A percentile compares a stretch with the other conserved stretches of the same genome.
Conservation (phyloP, 2,329 filamentous ascomycete genomes). For the Fusarium compactum region DNA sequence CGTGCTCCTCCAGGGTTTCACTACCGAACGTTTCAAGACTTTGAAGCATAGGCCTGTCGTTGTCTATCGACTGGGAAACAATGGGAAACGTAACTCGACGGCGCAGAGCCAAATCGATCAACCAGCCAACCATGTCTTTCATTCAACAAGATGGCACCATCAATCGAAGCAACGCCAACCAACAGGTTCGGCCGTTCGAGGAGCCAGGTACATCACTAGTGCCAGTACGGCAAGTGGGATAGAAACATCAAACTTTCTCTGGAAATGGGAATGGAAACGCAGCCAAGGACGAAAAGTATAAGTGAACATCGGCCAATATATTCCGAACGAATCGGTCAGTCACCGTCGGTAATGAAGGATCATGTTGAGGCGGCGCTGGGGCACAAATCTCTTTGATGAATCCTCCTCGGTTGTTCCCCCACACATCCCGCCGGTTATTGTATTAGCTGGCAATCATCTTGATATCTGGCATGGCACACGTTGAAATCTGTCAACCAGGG, state of each 20-base stretch:
- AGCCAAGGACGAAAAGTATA: conserved; percentile 4
- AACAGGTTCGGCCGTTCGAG: background rate
- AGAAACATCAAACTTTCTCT: conserved; percentile 2
- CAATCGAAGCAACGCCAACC: background rate
- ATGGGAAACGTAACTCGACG: background rate
- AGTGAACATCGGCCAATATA: conserved; percentile 7
- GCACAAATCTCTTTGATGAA: conserved; percentile 6
- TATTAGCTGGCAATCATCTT: conserved; percentile 15
- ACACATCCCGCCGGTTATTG: conserved; percentile 29
- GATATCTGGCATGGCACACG: conserved; percentile 12
- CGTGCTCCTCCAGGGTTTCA: conserved; percentile 36
- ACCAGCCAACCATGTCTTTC: conserved; percentile 6
- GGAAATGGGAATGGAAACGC: background rate
- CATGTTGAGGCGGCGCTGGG: conserved; percentile 19
- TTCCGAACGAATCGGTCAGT: conserved; percentile 20
- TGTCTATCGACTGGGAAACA: conserved; percentile 38
- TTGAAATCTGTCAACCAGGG: conserved; percentile 11
- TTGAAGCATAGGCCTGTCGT: conserved; percentile 25
- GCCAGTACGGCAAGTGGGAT: conserved; percentile 15
- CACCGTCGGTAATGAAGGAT: conserved; percentile 29
- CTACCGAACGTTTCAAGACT: conserved; percentile 40
- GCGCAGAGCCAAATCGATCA: background rate
- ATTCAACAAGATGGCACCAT: background rate
- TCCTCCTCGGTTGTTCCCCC: conserved; percentile 33
- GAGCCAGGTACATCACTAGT: conserved; percentile 2